Evolutionary conservation across 768 basidiomycete genomes (phyloP), one percentile per base, ranked within the genome.

Genomic region (Tulasnella sp.): DNA sequence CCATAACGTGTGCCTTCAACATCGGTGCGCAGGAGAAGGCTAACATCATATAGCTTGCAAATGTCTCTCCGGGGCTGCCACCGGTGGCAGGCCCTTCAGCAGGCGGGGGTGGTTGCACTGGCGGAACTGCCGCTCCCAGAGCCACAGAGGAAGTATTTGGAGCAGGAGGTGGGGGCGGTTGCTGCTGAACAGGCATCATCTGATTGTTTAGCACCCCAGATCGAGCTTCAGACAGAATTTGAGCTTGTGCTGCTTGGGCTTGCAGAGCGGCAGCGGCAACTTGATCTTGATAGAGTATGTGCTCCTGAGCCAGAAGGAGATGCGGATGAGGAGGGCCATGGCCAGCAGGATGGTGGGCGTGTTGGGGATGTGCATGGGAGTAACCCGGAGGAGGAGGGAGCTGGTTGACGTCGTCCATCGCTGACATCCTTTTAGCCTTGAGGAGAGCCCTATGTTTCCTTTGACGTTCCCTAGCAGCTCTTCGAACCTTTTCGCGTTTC

Each of bases 351-450:
- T 76, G 75, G 32, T 77, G 42, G 11, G 77, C 69, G 82, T 81
- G 77, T 77, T 82, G 32, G 82, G 77, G 48, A 81, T 80, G 35
- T 82, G 77, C 15, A 83, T 81, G 51, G 82, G 78, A 51, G 79
- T 79, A 75, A 82, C 81, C 48, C 7, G 32, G 42, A 18, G 78
- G 81, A 78, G 73, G 81, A 74, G 69, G 74, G 44, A 18, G 75
- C 61, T 26, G 81, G 79, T 57, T 40, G 39, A 55, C 18, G 51
- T 73, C 44, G 26, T 80, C 93, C n/a, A 94, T 87, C 78, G 93
- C 92, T 78, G 92, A 88, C 89, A 93, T 89, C 82, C 94, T 93
- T 79, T 90, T 87, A 82, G 91, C 90, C 84, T 94, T 94, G 75
- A 94, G 90, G 44, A 92, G 86, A 80, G 87, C 87, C 67, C 93